phyloP scores from a whole-genome alignment of 2,329 filamentous ascomycete genomes.

The Graphilbum sp. region DNA sequence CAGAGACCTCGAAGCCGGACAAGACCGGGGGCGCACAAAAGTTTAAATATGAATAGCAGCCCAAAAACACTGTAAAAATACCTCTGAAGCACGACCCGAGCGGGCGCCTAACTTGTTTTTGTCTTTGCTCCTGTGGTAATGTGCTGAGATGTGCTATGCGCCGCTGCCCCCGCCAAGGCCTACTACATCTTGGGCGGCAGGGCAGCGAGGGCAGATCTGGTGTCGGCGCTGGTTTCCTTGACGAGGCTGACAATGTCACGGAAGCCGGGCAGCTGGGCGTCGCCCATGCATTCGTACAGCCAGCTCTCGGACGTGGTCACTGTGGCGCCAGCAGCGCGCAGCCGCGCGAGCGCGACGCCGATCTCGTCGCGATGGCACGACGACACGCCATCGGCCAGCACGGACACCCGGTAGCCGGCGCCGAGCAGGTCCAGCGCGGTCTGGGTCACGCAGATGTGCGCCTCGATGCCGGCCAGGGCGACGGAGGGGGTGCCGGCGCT shows the following conservation, averaged over 20 bases:
- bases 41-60: too few species aligned
- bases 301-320: slow-evolving; percentile 83
- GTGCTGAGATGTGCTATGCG: too few species aligned
- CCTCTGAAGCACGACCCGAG: too few species aligned
- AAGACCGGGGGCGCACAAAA: too few species aligned
- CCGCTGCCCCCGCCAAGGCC: too few species aligned
- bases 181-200: slow-evolving; percentile 39
- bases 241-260: slow-evolving; percentile 58
- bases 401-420: slow-evolving; percentile 64
- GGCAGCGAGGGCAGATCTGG: slow-evolving; percentile 48
- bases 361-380: slow-evolving; percentile 76
- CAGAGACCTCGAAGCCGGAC: too few species aligned
- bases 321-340: slow-evolving; percentile 58
- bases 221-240: slow-evolving; percentile 58
- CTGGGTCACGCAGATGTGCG: slow-evolving; percentile 89
- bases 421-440: slow-evolving; percentile 68
- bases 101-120: too few species aligned
- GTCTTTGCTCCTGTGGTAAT: too few species aligned
- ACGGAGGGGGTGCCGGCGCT: slow-evolving; percentile 8
- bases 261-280: slow-evolving; percentile 60
- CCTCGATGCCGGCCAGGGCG: slow-evolving; percentile 71
- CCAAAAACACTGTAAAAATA: too few species aligned
- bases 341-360: slow-evolving; percentile 55
- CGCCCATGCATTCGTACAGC: slow-evolving; percentile 78
- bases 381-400: slow-evolving; percentile 79